These are phyloP conservation scores for Cymbopogon citratus DNA, from an alignment of 176 grass and related monocot genomes.

Conservation along the genomic window DNA sequence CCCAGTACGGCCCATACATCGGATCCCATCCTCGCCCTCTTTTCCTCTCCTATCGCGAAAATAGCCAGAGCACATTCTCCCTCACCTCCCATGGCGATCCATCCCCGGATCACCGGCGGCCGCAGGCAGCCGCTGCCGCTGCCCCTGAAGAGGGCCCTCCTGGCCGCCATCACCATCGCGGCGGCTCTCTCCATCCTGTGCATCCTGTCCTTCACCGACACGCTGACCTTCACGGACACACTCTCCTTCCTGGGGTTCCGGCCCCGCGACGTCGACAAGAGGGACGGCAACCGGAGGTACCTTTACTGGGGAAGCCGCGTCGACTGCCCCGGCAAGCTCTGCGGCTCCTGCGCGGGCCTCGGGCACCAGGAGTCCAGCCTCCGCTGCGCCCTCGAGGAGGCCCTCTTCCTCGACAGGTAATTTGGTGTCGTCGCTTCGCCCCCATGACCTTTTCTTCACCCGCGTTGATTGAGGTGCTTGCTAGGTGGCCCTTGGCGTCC, in stretches of 20 bases:
- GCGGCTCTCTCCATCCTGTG: constrained; percentile 25
- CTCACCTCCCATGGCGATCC: constrained; percentile 43
- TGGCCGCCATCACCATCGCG: constrained; percentile 8
- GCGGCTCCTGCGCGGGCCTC: constrained; percentile 73
- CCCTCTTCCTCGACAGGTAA: constrained; percentile 79
- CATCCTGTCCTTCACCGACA: constrained; percentile 32
- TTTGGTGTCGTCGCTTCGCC: neutral
- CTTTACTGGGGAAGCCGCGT: constrained; percentile 73
- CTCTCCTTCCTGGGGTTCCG: constrained; percentile 12
- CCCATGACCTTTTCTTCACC: neutral
- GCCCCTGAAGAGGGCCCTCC: constrained; percentile 6
- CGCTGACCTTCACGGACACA: constrained; percentile 30
- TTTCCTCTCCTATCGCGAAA: neutral
- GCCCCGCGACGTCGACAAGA: constrained; percentile 26
- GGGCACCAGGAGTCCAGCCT: constrained; percentile 93
- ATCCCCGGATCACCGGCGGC: constrained; percentile 32
- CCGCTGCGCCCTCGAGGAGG: constrained; percentile 94
- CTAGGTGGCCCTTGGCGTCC: neutral
- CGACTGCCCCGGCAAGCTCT: constrained; percentile 91
- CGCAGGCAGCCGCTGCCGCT: constrained; percentile 32
- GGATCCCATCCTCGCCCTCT: neutral
- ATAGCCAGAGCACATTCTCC: neutral
- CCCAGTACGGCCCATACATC: neutral
- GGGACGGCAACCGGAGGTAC: constrained; percentile 47
- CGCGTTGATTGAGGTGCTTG: neutral